Percentiles rank a stretch among this genome's conserved stretches.
Conservation (phyloP, 352 stramenopile genomes). For the Pythium dissotocum region DNA sequence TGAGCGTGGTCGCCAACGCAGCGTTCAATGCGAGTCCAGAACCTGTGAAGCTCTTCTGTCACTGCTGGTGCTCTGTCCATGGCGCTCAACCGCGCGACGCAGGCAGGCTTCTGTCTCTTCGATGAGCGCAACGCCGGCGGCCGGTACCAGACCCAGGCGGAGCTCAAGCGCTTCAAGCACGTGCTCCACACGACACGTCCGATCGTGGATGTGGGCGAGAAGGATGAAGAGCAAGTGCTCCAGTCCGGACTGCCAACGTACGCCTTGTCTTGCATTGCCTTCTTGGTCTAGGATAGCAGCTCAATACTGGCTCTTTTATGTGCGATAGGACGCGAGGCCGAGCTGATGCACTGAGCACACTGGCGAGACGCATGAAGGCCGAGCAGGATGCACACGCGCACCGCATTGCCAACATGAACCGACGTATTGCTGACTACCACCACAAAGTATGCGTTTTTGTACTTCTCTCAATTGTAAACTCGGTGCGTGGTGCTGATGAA, state of each 20-base stretch:
- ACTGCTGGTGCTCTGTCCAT: constrained; percentile 11
- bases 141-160: constrained; percentile 69
- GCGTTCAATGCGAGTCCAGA: not conserved
- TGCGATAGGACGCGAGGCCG: constrained; percentile 37
- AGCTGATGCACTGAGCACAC: constrained; percentile 55
- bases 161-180: constrained; percentile 79
- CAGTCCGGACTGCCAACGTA: constrained; percentile 50
- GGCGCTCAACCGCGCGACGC: constrained; percentile 59
- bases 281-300: too few relatives aligned
- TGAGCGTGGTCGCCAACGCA: not conserved
- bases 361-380: constrained; percentile 55
- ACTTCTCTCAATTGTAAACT: not conserved
- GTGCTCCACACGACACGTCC: constrained; percentile 52
- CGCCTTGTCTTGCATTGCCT: constrained; percentile 1
- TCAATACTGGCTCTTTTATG: constrained; percentile 4
- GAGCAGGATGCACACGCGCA: constrained; percentile 58
- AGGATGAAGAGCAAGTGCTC: constrained; percentile 41
- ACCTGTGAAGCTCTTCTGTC: not conserved
- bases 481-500: constrained; percentile 1
- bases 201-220: constrained; percentile 57
- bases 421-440: constrained; percentile 80
- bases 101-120: constrained; percentile 71
- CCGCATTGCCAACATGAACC: constrained; percentile 81
- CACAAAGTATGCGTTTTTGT: constrained; percentile 38
- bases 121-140: constrained; percentile 78